Base-by-base conservation (phyloP, 2,329 filamentous ascomycete species). In the Botrytis paeoniae region DNA sequence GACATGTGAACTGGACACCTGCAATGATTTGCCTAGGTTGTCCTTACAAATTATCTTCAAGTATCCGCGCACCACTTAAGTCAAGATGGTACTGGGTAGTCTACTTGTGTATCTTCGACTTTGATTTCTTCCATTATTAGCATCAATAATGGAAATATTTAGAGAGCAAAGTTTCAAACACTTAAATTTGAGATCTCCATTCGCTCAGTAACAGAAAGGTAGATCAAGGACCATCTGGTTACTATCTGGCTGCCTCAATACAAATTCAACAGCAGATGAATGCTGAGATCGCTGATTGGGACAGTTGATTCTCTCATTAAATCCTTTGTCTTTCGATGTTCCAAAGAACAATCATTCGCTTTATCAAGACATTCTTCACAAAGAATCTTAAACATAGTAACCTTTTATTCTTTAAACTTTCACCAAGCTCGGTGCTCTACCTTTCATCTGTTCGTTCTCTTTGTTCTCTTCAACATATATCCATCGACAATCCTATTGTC, bases 401-500 rank as follows among this genome's bases (percentile, higher is more conserved):
- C 1, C 1, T 41, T 4, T 4, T 14, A 32, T 41, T 32, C 48
- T 57, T 68, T 68, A 18, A 41, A n/a, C 35, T 41, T 4, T 8
- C 5, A 16, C 25, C 2, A 25, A 37, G 10, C 48, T 14, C 3
- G 25, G 20, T 32, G 22, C 43, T 10, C 25, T 16, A 6, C 9
- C 68, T 70, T 64, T 70, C 29, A 64, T 48, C n/a, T 22, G 1
- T 64, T 12, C 14, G 20, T 1, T 18, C 22, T 63, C 69, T 64
- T 70, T 70, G 69, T 70, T 64, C 29, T 25, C n/a, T 32, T 29
- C 16, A 48, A 48, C 8, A 48, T 70, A 70, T 70, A 70, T 70
- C 41, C 32, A 37, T 64, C 41, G n/a, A 70, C 69, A 70, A 70
- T 70, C 59, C 59, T 22, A 64, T 70, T 70, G 59, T 70, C n/a